phyloP scores from a whole-genome alignment of 176 grass and related monocot genomes.

The Musa itinerans region DNA sequence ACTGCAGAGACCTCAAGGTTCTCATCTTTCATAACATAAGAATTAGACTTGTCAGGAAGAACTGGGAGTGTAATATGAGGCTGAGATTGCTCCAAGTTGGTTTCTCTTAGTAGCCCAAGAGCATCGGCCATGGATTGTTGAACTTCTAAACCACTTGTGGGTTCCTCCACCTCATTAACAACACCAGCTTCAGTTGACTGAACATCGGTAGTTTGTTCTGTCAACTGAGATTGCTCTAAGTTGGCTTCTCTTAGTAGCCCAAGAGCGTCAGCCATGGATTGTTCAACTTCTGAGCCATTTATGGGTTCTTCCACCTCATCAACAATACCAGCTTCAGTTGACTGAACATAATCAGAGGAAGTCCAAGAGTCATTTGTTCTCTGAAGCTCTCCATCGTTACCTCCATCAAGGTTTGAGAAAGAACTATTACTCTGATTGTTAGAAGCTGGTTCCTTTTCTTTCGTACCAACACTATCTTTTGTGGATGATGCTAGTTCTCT shows the following conservation, averaged over 20 bases:
- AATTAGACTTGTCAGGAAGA: slow-evolving; percentile 24
- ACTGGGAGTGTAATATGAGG: slow-evolving; percentile 14
- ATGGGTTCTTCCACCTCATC: slow-evolving; percentile 17
- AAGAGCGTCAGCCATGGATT: slow-evolving; percentile 19
- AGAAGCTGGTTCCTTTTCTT: slow-evolving; percentile 26
- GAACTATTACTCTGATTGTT: slow-evolving; percentile 27
- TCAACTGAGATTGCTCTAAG: slow-evolving; percentile 19
- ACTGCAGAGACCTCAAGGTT: slow-evolving; percentile 16
- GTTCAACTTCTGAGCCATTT: slow-evolving; percentile 26
- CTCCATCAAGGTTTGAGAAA: slow-evolving; percentile 26
- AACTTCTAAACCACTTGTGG: slow-evolving; percentile 27
- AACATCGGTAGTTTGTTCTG: background rate
- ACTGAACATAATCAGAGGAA: slow-evolving; percentile 20
- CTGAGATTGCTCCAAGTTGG: slow-evolving; percentile 19
- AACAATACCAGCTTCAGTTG: slow-evolving; percentile 9
- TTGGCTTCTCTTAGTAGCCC: slow-evolving; percentile 23
- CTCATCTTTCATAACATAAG: slow-evolving; percentile 27
- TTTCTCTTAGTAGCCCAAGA: slow-evolving; percentile 24
- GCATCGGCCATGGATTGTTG: slow-evolving; percentile 19
- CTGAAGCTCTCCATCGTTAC: slow-evolving; percentile 10
- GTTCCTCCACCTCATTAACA: slow-evolving; percentile 22
- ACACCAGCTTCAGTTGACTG: slow-evolving; percentile 8
- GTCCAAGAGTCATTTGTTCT: slow-evolving; percentile 12
- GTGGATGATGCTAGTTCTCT: slow-evolving; percentile 51
- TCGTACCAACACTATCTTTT: slow-evolving; percentile 43